phyloP scores from a whole-genome alignment of 805 yeast species.

The Ogataea chonburiensis region DNA sequence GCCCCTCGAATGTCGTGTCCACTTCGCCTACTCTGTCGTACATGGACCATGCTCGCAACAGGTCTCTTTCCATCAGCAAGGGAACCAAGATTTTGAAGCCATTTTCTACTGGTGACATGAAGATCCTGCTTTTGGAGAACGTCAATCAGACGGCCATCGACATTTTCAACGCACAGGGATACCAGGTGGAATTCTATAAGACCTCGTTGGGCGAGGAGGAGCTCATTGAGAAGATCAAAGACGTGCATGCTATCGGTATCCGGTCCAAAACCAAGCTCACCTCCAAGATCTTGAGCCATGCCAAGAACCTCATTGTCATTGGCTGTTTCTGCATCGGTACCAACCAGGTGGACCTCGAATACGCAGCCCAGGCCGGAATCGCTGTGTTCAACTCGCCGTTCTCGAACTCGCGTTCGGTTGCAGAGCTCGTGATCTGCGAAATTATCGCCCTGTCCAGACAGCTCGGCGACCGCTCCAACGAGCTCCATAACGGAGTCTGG shows the following conservation, averaged over 20 bases:
- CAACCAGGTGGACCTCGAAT: conserved; percentile 92
- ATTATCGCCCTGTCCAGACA: conserved; percentile 93
- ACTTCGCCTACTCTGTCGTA: conserved; percentile 77
- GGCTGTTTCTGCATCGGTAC: conserved; percentile 99
- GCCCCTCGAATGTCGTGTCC: conserved; percentile 70
- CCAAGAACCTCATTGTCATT: conserved; percentile 82
- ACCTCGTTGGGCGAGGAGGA: conserved; percentile 88
- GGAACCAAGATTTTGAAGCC: conserved; percentile 81
- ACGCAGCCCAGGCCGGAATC: conserved; percentile 88
- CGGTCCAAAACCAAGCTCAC: conserved; percentile 94
- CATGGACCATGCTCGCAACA: conserved; percentile 49
- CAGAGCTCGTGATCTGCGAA: conserved; percentile 95
- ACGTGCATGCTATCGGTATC: conserved; percentile 96
- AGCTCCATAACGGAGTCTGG: conserved; percentile 96
- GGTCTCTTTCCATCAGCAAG: conserved; percentile 42
- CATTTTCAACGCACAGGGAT: conserved; percentile 85
- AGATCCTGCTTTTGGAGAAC: conserved; percentile 86
- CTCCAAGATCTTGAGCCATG: conserved; percentile 73
- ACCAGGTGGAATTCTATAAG: conserved; percentile 94
- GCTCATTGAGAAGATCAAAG: conserved; percentile 87
- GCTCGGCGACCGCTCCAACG: conserved; percentile 93
- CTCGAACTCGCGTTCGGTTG: conserved; percentile 97
- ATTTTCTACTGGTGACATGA: conserved; percentile 92
- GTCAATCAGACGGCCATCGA: conserved; percentile 90
- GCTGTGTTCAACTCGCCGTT: conserved; percentile 93